Conservation (phyloP, 805 yeast species). For the Yamadazyma sp. region DNA sequence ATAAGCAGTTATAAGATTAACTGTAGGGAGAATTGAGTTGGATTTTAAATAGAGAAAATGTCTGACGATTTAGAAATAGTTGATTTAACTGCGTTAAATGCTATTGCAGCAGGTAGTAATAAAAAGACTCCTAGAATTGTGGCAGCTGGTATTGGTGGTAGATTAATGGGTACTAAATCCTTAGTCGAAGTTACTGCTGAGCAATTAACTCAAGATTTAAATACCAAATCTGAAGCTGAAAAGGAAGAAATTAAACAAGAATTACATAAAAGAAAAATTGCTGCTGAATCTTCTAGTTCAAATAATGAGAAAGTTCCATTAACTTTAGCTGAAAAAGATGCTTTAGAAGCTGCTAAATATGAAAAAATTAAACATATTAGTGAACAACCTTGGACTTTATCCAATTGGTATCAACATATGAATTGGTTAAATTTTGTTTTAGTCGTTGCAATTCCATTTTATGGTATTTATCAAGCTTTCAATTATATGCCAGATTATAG, state of each 20-base stretch:
- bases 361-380: constrained; percentile 54
- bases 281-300: not conserved
- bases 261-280: not conserved
- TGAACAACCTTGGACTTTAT: constrained; percentile 73
- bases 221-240: constrained; percentile 22
- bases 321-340: constrained; percentile 35
- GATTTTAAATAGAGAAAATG: constrained; percentile 4
- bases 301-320: constrained; percentile 1
- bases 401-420: constrained; percentile 71
- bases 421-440: constrained; percentile 75
- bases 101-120: constrained; percentile 80
- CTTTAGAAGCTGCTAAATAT: constrained; percentile 37
- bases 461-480: constrained; percentile 47
- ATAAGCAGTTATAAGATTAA: too few relatives aligned
- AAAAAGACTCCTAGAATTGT: constrained; percentile 68
- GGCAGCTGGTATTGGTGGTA: constrained; percentile 74
- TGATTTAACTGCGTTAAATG: constrained; percentile 69
- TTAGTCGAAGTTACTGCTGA: constrained; percentile 68
- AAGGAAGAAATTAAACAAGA: constrained; percentile 1
- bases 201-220: constrained; percentile 51
- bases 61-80: constrained; percentile 26
- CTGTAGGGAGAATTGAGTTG: not conserved
- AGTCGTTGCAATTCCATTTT: constrained; percentile 57
- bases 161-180: constrained; percentile 76
- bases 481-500: constrained; percentile 48